Evolutionary conservation across 1,139 yeast species (phyloP).

Genomic region (Taphrina betulina): DNA sequence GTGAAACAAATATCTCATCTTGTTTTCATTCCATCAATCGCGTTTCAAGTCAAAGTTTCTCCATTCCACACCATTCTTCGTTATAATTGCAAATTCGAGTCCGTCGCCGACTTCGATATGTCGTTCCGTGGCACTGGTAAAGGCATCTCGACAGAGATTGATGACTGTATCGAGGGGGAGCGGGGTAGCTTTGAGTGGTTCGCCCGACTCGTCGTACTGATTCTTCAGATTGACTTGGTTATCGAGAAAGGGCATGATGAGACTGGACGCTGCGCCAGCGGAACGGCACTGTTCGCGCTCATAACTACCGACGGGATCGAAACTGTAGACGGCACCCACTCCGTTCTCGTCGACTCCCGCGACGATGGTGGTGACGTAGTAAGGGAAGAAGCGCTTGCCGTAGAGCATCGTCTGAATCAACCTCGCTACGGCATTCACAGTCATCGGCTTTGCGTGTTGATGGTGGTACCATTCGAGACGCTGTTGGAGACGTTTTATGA

Average conservation of each 20-base stretch:
- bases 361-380: constrained; percentile 88
- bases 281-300: constrained; percentile 98
- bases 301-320: constrained; percentile 96
- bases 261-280: constrained; percentile 94
- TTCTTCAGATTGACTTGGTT: constrained; percentile 82
- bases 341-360: constrained; percentile 84
- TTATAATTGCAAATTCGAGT: constrained; percentile 81
- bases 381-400: constrained; percentile 94
- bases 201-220: constrained; percentile 70
- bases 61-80: constrained; percentile 85
- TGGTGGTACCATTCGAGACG: constrained; percentile 85
- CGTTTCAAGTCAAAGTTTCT: constrained; percentile 84
- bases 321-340: constrained; percentile 89
- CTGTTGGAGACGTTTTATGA: constrained; percentile 71
- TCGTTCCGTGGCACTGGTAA: constrained; percentile 94
- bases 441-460: constrained; percentile 65
- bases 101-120: constrained; percentile 98
- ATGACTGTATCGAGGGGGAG: constrained; percentile 80
- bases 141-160: constrained; percentile 85
- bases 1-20: too few species aligned
- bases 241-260: constrained; percentile 95
- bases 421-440: constrained; percentile 78
- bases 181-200: constrained; percentile 60
- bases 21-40: too few species aligned
- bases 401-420: constrained; percentile 85